Evolutionary conservation across 2,329 filamentous ascomycete genomes (phyloP).

Genomic region (Alternaria longipes): DNA sequence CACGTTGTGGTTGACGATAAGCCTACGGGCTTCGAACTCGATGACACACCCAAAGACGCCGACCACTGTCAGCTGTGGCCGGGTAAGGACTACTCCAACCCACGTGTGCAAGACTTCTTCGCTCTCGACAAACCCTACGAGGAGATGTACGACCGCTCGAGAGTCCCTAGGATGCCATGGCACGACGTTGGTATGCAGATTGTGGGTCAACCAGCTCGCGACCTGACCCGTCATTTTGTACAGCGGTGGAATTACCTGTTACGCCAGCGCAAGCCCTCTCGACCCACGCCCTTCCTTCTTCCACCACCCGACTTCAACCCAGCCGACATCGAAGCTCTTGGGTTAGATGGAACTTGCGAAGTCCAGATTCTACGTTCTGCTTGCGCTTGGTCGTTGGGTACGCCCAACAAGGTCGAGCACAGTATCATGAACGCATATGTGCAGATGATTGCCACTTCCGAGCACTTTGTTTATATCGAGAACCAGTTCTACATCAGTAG

Average conservation of each 20-base stretch:
- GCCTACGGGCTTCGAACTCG: slow-evolving; percentile 88
- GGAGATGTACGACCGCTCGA: slow-evolving; percentile 95
- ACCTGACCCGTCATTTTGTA: slow-evolving; percentile 94
- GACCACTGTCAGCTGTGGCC: slow-evolving; percentile 97
- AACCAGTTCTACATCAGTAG: slow-evolving; percentile 99
- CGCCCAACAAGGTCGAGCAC: slow-evolving; percentile 81
- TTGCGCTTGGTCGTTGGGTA: slow-evolving; percentile 89
- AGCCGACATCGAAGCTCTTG: slow-evolving; percentile 85
- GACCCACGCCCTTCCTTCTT: slow-evolving; percentile 90
- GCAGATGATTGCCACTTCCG: slow-evolving; percentile 92
- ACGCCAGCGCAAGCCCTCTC: slow-evolving; percentile 88
- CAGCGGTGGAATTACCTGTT: slow-evolving; percentile 98
- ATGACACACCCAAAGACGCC: slow-evolving; percentile 77
- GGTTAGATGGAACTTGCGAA: slow-evolving; percentile 92
- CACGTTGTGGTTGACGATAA: slow-evolving; percentile 93
- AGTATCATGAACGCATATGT: slow-evolving; percentile 97
- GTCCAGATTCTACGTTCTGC: slow-evolving; percentile 95
- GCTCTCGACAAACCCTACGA: slow-evolving; percentile 92
- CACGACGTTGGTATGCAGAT: slow-evolving; percentile 98
- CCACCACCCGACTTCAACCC: slow-evolving; percentile 91
- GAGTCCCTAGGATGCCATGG: slow-evolving; percentile 95
- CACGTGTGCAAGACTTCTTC: slow-evolving; percentile 94
- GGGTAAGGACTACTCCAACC: slow-evolving; percentile 98
- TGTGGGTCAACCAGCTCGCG: slow-evolving; percentile 91
- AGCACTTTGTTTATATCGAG: slow-evolving; percentile 98